Conservation (phyloP, 2,329 filamentous ascomycete species). For the Ceratocystis alfenasii region DNA sequence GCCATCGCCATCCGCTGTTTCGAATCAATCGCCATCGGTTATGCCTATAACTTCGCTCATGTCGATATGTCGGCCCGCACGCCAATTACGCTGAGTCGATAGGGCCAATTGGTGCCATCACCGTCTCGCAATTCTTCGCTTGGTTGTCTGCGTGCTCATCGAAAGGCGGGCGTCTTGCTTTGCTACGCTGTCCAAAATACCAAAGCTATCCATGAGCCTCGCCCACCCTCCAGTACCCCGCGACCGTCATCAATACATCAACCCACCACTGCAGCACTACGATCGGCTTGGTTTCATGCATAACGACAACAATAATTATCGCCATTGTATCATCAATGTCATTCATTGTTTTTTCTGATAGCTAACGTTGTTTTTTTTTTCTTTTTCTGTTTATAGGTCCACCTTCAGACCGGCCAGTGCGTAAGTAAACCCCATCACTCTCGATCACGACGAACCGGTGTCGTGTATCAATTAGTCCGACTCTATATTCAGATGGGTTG, state of each 20-base stretch:
- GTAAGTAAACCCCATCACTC: slow-evolving; percentile 41
- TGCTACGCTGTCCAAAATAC: background rate
- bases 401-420: slow-evolving; percentile 99
- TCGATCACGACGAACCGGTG: background rate
- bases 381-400: slow-evolving; percentile 59
- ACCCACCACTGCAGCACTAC: slow-evolving; percentile 25
- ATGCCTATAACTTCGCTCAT: too few relatives aligned
- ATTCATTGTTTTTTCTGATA: slow-evolving; percentile 3
- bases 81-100: slow-evolving; percentile 5
- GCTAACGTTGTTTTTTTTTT: slow-evolving; percentile 22
- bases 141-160: background rate
- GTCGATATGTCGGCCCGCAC: too few relatives aligned
- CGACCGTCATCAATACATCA: slow-evolving; percentile 30
- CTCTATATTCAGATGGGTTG: background rate
- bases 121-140: background rate
- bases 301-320: background rate
- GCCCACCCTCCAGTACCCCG: slow-evolving; percentile 18
- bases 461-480: slow-evolving; percentile 21
- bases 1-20: slow-evolving; percentile 8
- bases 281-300: background rate
- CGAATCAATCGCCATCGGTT: slow-evolving; percentile 18
- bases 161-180: background rate
- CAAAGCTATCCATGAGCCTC: slow-evolving; percentile 15
- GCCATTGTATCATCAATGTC: background rate
- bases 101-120: slow-evolving; percentile 15